Conservation (phyloP, 805 yeast genomes). For the Vanderwaltozyma tropicalis region DNA sequence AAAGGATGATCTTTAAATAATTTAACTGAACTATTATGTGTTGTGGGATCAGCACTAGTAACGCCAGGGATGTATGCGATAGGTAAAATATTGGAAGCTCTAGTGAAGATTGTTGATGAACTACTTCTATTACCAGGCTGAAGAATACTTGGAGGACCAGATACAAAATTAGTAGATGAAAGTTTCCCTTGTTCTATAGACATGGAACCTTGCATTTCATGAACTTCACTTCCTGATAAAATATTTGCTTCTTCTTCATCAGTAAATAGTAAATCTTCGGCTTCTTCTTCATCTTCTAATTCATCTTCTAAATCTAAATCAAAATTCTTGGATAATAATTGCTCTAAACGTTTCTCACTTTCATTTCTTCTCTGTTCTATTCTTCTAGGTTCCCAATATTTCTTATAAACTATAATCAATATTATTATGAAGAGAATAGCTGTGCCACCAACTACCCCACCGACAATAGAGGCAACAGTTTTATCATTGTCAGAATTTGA, state of each 20-base stretch:
- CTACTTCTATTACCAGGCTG: constrained; percentile 23
- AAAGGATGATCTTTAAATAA: background rate
- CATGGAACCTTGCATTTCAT: background rate
- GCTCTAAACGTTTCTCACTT: constrained; percentile 12
- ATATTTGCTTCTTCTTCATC: constrained; percentile 14
- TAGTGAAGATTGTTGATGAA: constrained; percentile 60
- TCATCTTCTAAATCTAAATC: constrained; percentile 16
- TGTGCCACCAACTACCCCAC: constrained; percentile 35
- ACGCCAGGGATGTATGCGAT: constrained; percentile 94
- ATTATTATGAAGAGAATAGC: constrained; percentile 30
- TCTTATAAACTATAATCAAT: constrained; percentile 33
- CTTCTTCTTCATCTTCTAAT: constrained; percentile 10
- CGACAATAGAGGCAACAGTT: background rate
- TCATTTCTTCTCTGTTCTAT: constrained; percentile 11
- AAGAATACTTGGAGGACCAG: constrained; percentile 10
- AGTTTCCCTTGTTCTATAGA: background rate
- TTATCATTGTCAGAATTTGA: constrained; percentile 1
- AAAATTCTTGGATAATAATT: constrained; percentile 5
- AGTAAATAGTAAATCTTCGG: constrained; percentile 2
- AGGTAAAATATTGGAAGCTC: constrained; percentile 81
- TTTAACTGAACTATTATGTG: background rate
- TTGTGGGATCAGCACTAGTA: constrained; percentile 28
- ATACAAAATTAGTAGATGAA: constrained; percentile 26
- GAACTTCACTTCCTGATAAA: constrained; percentile 1
- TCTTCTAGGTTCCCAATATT: constrained; percentile 32